Percentiles rank a stretch among this genome's conserved stretches.
These are phyloP conservation scores for Didymella arachidicola DNA, from an alignment of 2,329 filamentous ascomycete genomes.

Conservation along the genomic window DNA sequence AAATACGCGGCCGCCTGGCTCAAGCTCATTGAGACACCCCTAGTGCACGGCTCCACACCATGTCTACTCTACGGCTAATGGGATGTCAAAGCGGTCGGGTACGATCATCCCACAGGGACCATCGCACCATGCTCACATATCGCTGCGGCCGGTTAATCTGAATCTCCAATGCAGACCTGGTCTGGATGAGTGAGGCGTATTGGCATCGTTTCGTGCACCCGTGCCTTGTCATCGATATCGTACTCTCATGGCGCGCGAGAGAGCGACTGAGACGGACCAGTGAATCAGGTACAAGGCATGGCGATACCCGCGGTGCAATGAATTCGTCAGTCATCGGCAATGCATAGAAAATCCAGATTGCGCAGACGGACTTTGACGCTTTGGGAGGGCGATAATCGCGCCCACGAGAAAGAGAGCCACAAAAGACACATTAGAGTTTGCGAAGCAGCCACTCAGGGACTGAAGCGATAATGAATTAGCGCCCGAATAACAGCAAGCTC, in stretches of 20 bases:
- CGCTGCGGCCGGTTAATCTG: slow-evolving; percentile 45
- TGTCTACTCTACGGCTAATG: slow-evolving; percentile 42
- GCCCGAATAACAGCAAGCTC: slow-evolving; percentile 41
- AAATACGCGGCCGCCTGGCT: slow-evolving; percentile 41
- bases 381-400: slow-evolving; percentile 43
- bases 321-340: slow-evolving; percentile 38
- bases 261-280: slow-evolving; percentile 18
- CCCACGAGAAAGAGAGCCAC: slow-evolving; percentile 42
- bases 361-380: slow-evolving; percentile 45
- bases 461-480: slow-evolving; percentile 46
- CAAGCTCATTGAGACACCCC: slow-evolving; percentile 26
- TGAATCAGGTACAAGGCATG: slow-evolving; percentile 46
- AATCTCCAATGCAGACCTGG: slow-evolving; percentile 35
- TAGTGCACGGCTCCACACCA: slow-evolving; percentile 36
- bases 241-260: slow-evolving; percentile 40
- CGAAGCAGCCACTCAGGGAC: slow-evolving; percentile 44
- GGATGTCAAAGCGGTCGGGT: slow-evolving; percentile 40
- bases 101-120: slow-evolving; percentile 35
- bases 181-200: slow-evolving; percentile 37
- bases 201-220: slow-evolving; percentile 40
- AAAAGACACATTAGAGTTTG: slow-evolving; percentile 47
- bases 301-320: slow-evolving; percentile 34
- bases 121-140: slow-evolving; percentile 32
- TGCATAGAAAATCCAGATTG: slow-evolving; percentile 46
- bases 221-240: slow-evolving; percentile 39